Base-by-base conservation (phyloP, 202 grass and related monocot species). In the Zoysia matrella region DNA sequence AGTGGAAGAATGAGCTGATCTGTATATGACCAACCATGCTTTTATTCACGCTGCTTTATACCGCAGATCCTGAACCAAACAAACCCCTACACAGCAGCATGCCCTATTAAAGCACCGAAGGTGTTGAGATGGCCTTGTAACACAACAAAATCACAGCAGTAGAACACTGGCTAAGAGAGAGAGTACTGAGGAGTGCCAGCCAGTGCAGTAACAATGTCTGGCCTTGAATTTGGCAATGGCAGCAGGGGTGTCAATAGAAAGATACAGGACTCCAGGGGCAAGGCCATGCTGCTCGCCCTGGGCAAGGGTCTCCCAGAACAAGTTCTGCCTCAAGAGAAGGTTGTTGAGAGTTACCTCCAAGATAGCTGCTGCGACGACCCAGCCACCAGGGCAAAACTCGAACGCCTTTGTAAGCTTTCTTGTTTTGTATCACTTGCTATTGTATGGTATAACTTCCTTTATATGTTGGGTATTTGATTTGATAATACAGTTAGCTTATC, bases 301-400 rank as follows among this genome's bases (percentile, higher is more conserved):
- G 91, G 89, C 84, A 97, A 97, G 78, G 91, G 78, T 7, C 88
- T 97, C 75, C 91, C 91, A 36, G 84, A 80, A 15, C 88, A 93
- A 49, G 84, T 97, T 61, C 94, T 91, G 15, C 87, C 86, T 39
- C 94, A 97, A 57, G 91, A 97, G 77, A 87, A 88, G 51, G 82
- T 97, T 18, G 94, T 93, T 2, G 84, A 93, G 60, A 80, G 78
- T 12, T 97, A 89, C 86, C 94, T 97, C 75, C 78, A 81, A 7
- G 84, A 93, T 12, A 93, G 91, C 62, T 58, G 84, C 47, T 93
- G 88, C 0, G 81, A 93, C 1, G 86, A 93, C 69, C 88, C 94
- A 0, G 62, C 83, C 75, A 97, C 89, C 18, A 91, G 81, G 86
- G 86, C 86, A 30, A 97, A 97, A 49, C 94, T 97, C 1, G 81